Evolutionary conservation across 192 early-diverging fungal species (phyloP).

Genomic region (Coemansia umbellata): DNA sequence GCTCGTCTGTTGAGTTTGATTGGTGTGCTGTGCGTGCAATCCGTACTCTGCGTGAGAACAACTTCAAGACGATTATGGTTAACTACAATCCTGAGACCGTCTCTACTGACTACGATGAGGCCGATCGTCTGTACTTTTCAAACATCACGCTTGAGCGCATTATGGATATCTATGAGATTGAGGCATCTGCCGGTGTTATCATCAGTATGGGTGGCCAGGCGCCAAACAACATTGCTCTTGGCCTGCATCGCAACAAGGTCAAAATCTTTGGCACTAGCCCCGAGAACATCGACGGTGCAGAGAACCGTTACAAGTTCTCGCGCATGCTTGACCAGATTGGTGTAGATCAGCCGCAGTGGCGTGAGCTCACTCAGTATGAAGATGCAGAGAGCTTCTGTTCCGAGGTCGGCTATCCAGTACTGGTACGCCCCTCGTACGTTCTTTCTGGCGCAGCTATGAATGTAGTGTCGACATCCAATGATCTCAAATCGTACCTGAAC

Average conservation of each 20-base stretch:
- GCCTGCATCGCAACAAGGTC: conserved; percentile 84
- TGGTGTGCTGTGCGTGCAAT: conserved; percentile 98
- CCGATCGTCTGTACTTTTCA: conserved; percentile 96
- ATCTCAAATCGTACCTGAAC: conserved; percentile 79
- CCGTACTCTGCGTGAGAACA: conserved; percentile 81
- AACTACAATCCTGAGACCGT: conserved; percentile 99
- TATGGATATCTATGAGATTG: conserved; percentile 94
- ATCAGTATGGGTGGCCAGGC: conserved; percentile 97
- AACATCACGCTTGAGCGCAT: conserved; percentile 91
- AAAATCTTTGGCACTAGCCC: conserved; percentile 94
- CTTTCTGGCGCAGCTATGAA: conserved; percentile 99
- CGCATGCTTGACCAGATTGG: conserved; percentile 94
- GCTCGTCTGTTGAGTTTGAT: conserved; percentile 97
- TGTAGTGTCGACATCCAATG: conserved; percentile 80
- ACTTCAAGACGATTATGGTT: conserved; percentile 95
- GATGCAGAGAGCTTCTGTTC: conserved; percentile 86
- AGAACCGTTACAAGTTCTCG: conserved; percentile 98
- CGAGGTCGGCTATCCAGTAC: conserved; percentile 88
- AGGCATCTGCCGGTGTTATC: conserved; percentile 81
- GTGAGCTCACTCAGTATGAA: conserved; percentile 84
- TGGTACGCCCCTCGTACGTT: conserved; percentile 97
- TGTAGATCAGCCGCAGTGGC: conserved; percentile 97
- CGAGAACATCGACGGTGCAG: conserved; percentile 95
- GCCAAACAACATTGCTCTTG: conserved; percentile 97
- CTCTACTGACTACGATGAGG: conserved; percentile 99